phyloP scores from a whole-genome alignment of 2,329 filamentous ascomycete species.

The Botrytis porri region DNA sequence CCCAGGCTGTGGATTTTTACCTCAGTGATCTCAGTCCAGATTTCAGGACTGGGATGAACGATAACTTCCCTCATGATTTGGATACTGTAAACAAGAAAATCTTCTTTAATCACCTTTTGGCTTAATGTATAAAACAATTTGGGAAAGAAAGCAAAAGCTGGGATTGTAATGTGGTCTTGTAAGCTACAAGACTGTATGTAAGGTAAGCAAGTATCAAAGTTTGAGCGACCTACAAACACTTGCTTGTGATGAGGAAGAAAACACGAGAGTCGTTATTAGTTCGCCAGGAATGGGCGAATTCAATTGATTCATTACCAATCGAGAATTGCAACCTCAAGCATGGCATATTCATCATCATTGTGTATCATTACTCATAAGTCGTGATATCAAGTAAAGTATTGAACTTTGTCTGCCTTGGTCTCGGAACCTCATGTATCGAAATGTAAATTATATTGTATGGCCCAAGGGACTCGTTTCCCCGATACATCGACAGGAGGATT shows the following conservation, averaged over 20 bases:
- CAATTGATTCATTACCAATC: not conserved
- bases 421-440: not conserved
- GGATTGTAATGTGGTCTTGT: not conserved
- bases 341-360: not conserved
- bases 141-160: not conserved
- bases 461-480: not conserved
- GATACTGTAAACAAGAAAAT: not conserved
- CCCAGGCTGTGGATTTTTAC: conserved; percentile 27
- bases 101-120: not conserved
- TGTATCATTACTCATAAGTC: no score
- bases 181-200: not conserved
- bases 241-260: not conserved
- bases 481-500: not conserved
- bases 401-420: not conserved
- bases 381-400: not conserved
- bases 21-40: conserved; percentile 27
- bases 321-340: not conserved
- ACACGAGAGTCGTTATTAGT: not conserved
- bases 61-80: conserved; percentile 30
- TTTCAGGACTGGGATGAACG: conserved; percentile 23
- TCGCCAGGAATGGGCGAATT: not conserved
- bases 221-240: not conserved
- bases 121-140: not conserved
- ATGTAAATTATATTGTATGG: not conserved
- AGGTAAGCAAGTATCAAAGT: not conserved